Evolutionary conservation across 306 rosid genomes (phyloP).

Genomic region (Betula pendula): DNA sequence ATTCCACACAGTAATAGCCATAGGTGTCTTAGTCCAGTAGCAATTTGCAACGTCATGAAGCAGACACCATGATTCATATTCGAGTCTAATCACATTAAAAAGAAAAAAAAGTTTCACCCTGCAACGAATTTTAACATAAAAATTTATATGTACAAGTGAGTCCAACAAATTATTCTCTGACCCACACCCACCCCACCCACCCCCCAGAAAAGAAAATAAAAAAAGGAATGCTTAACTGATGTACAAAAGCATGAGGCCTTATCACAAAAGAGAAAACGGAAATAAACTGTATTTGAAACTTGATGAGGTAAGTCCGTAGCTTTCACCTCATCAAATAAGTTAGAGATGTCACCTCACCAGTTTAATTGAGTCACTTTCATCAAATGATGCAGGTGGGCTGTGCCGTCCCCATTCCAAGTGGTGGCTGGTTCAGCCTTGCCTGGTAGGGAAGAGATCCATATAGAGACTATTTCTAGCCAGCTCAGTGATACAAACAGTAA

Average conservation of each 20-base stretch:
- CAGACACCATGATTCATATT: neutral
- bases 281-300: neutral
- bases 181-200: neutral
- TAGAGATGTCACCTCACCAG: neutral
- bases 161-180: neutral
- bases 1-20: too few relatives aligned
- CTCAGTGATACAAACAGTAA: neutral
- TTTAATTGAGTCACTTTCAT: neutral
- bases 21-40: too few relatives aligned
- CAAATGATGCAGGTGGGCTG: neutral
- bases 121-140: neutral
- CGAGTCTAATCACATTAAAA: neutral
- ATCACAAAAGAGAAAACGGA: neutral
- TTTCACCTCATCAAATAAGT: neutral
- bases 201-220: neutral
- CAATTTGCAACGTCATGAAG: neutral
- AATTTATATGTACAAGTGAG: neutral
- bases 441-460: slow-evolving; percentile 1
- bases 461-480: neutral
- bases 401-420: neutral
- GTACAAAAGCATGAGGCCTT: neutral
- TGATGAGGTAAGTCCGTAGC: neutral
- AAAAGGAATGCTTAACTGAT: neutral
- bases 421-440: neutral
- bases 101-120: neutral